Conservation (phyloP, 2,329 filamentous ascomycete species). For the Cercospora zeina region DNA sequence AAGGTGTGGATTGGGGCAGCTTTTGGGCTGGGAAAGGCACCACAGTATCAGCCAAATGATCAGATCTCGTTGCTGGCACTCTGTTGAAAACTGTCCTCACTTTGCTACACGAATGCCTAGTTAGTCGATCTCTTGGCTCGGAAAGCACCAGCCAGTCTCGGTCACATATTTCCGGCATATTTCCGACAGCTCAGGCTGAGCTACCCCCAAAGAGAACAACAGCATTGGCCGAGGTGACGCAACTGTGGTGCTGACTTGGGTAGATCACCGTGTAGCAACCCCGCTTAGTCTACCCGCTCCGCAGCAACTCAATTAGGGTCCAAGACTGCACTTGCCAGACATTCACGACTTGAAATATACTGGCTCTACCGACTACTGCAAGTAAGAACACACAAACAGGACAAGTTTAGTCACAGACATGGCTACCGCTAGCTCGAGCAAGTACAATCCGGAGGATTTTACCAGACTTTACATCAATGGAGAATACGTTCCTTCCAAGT, state of each 20-base stretch:
- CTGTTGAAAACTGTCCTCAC: neutral
- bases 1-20: conserved; percentile 23
- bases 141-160: neutral
- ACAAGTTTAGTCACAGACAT: neutral
- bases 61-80: neutral
- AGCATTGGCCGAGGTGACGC: conserved; percentile 2
- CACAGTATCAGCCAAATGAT: conserved; percentile 2
- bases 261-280: neutral
- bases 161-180: neutral
- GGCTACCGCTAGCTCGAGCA: neutral
- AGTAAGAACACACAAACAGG: neutral
- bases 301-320: neutral
- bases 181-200: neutral
- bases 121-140: neutral
- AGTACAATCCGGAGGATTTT: conserved; percentile 59
- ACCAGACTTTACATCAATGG: conserved; percentile 26
- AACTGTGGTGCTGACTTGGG: neutral
- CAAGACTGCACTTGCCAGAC: neutral
- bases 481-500: conserved; percentile 22
- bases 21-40: conserved; percentile 6
- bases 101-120: neutral
- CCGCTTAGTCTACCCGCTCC: neutral
- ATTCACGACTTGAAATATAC: neutral
- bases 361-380: neutral
- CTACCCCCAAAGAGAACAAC: neutral